Evolutionary conservation across 371 early-diverging fungal species (phyloP).

Genomic region (Chytridiales sp.): DNA sequence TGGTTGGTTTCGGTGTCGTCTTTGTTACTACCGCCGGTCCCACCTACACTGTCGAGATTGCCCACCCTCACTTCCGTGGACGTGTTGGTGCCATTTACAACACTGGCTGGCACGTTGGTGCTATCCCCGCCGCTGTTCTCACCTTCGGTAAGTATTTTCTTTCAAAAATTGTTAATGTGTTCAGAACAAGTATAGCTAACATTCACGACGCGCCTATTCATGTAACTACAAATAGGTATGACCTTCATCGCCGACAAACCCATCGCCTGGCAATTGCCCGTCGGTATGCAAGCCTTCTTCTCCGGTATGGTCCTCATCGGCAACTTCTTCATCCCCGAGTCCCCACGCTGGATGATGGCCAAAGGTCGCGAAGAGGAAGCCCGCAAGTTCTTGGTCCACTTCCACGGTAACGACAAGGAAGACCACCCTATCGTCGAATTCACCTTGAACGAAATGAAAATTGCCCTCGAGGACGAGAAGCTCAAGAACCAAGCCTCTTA

Average conservation of each 20-base stretch:
- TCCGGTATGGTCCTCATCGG: slow-evolving; percentile 52
- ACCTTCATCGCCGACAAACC: too few species aligned
- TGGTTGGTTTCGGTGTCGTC: slow-evolving; percentile 55
- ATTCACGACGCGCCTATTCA: too few species aligned
- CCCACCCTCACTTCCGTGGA: slow-evolving; percentile 47
- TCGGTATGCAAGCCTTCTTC: slow-evolving; percentile 46
- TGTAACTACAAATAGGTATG: too few species aligned
- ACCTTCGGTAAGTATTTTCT: slow-evolving; percentile 35
- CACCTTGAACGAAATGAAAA: slow-evolving; percentile 18
- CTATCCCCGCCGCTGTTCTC: slow-evolving; percentile 30
- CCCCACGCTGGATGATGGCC: slow-evolving; percentile 54
- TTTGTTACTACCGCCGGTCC: slow-evolving; percentile 54
- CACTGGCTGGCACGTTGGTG: slow-evolving; percentile 40
- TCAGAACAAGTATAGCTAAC: too few species aligned
- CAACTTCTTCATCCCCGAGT: slow-evolving; percentile 50
- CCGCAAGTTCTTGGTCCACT: slow-evolving; percentile 39
- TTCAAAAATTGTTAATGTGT: too few species aligned
- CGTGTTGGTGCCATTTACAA: slow-evolving; percentile 38
- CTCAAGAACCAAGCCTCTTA: slow-evolving; percentile 9
- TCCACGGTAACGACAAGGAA: slow-evolving; percentile 41
- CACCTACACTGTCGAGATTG: slow-evolving; percentile 53
- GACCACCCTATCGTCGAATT: slow-evolving; percentile 44
- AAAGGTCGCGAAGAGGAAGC: slow-evolving; percentile 46
- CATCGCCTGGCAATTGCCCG: slow-evolving; percentile 51
- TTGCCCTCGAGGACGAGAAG: slow-evolving; percentile 10